Evolutionary conservation across 202 grass and related monocot genomes (phyloP).

Genomic region (Digitaria exilis): DNA sequence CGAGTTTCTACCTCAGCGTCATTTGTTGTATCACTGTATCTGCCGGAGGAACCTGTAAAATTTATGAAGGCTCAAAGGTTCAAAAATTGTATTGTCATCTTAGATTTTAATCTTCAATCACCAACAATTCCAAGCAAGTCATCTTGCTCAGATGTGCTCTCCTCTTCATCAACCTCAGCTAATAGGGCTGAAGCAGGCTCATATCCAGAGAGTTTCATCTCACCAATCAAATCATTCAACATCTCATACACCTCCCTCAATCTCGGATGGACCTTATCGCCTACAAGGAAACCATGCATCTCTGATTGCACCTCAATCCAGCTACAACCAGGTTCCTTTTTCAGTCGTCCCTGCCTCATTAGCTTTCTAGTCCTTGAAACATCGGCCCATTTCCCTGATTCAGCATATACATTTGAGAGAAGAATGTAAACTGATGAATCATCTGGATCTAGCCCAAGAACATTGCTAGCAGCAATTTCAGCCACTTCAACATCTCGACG

Average conservation of each 20-base stretch:
- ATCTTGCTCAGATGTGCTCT: slow-evolving; percentile 39
- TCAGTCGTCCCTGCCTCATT: slow-evolving; percentile 69
- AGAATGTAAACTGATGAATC: slow-evolving; percentile 81
- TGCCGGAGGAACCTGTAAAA: background rate
- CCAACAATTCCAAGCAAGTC: slow-evolving; percentile 29
- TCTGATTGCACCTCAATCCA: slow-evolving; percentile 84
- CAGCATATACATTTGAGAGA: slow-evolving; percentile 81
- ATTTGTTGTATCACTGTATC: slow-evolving; percentile 6
- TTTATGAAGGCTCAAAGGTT: background rate
- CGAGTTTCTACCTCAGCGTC: background rate
- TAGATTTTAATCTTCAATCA: slow-evolving; percentile 35
- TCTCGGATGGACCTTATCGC: slow-evolving; percentile 69
- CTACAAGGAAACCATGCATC: slow-evolving; percentile 79
- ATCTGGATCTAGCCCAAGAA: slow-evolving; percentile 58
- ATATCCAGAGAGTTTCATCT: slow-evolving; percentile 71
- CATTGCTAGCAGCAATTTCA: slow-evolving; percentile 62
- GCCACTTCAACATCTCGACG: slow-evolving; percentile 60
- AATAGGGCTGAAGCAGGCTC: slow-evolving; percentile 46
- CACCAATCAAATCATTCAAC: slow-evolving; percentile 65
- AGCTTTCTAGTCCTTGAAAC: slow-evolving; percentile 79
- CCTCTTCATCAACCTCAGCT: slow-evolving; percentile 49
- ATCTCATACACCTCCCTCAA: slow-evolving; percentile 64
- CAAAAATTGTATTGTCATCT: slow-evolving; percentile 25
- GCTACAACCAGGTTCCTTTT: slow-evolving; percentile 93
- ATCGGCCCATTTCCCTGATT: slow-evolving; percentile 68